phyloP scores from a whole-genome alignment of 306 rosid genomes.

The Medicago ruthenica region DNA sequence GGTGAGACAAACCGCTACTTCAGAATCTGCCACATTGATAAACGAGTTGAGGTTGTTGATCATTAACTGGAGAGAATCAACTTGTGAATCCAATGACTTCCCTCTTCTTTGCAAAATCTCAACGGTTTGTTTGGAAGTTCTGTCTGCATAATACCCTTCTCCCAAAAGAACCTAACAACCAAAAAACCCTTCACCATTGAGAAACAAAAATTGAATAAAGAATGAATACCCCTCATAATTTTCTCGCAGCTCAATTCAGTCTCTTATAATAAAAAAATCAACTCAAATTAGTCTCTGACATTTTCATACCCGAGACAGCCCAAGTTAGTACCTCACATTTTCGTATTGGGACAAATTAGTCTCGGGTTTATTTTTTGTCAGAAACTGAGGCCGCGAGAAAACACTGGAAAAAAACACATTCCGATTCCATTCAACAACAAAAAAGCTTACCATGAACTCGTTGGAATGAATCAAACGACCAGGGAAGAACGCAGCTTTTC shows the following conservation, averaged over 20 bases:
- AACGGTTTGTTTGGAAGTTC: conserved; percentile 77
- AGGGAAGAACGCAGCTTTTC: conserved; percentile 91
- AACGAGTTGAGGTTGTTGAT: conserved; percentile 72
- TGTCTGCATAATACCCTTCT: conserved; percentile 83
- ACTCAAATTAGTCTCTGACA: too few species aligned
- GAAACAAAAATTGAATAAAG: too few species aligned
- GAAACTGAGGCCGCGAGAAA: too few species aligned
- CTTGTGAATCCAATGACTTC: conserved; percentile 68
- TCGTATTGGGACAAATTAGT: too few species aligned
- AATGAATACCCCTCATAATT: too few species aligned
- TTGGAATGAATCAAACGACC: conserved; percentile 94
- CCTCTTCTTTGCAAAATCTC: conserved; percentile 86
- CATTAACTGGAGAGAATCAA: conserved; percentile 65
- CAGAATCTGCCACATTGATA: conserved; percentile 64
- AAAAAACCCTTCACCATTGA: background rate
- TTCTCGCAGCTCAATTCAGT: too few species aligned
- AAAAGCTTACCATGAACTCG: conserved; percentile 67
- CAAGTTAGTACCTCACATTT: too few species aligned
- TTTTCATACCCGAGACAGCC: too few species aligned
- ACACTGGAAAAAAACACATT: too few species aligned
- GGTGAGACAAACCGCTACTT: conserved; percentile 51
- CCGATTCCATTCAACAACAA: conserved; percentile 5
- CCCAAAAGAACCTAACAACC: conserved; percentile 80
- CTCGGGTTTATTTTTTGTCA: too few species aligned
- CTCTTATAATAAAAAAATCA: too few species aligned